phyloP scores from a whole-genome alignment of 257 asterid genomes.

The Capsicum pubescens region DNA sequence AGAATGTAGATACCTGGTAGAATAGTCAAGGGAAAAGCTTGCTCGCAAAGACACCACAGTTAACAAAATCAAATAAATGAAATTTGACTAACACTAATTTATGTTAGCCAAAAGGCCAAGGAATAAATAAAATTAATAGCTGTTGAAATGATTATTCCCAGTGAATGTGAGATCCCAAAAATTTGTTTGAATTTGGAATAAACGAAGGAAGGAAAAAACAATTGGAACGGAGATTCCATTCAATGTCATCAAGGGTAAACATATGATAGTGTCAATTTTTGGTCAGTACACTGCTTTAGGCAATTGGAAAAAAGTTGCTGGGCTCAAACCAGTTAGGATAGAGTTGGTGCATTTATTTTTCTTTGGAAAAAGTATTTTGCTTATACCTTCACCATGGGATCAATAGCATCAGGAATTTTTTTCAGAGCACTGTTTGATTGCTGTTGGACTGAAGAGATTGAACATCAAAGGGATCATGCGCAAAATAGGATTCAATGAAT shows the following conservation, averaged over 20 bases:
- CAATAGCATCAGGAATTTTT: background rate
- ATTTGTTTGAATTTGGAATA: slow-evolving; percentile 12
- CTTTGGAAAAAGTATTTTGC: background rate
- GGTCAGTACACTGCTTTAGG: background rate
- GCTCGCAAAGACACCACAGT: background rate
- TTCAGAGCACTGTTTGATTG: background rate
- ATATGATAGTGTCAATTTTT: background rate
- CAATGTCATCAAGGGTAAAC: background rate
- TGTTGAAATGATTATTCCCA: background rate
- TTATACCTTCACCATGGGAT: background rate
- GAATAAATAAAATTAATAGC: background rate
- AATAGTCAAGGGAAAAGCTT: background rate
- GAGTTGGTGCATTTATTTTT: background rate
- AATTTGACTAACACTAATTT: background rate
- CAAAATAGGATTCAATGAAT: background rate
- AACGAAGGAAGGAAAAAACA: background rate
- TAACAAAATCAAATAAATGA: background rate
- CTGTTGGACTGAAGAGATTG: background rate
- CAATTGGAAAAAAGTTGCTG: background rate
- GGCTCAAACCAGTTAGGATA: background rate
- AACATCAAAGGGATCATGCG: background rate
- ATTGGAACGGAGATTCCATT: background rate
- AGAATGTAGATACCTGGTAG: background rate
- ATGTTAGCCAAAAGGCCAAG: background rate
- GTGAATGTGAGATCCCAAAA: background rate